A percentile compares a stretch with the other conserved stretches of the same genome.
Evolutionary conservation across 1,284 basidiomycete genomes (phyloP).

Genomic region (Cerioporus squamosus): DNA sequence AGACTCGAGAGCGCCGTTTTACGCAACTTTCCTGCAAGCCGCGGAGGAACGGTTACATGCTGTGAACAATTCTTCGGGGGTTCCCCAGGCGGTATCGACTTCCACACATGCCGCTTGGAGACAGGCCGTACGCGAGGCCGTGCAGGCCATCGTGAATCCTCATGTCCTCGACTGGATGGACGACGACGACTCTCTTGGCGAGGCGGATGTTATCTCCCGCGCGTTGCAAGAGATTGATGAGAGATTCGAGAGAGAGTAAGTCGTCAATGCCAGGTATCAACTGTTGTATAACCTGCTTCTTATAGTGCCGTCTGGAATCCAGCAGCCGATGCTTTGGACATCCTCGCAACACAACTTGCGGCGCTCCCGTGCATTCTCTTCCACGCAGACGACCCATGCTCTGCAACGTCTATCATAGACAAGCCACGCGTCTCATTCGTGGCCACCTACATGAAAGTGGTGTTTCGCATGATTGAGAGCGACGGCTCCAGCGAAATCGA

Average conservation of each 20-base stretch:
- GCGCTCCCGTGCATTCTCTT: constrained; percentile 49
- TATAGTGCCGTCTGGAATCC: constrained; percentile 40
- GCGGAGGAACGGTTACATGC: constrained; percentile 5
- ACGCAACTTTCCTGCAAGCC: constrained; percentile 13
- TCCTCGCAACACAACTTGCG: constrained; percentile 40
- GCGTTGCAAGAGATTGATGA: constrained; percentile 31
- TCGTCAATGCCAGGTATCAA: background rate
- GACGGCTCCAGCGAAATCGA: constrained; percentile 46
- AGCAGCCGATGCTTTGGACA: constrained; percentile 34
- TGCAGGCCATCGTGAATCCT: constrained; percentile 46
- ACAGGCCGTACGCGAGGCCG: constrained; percentile 28
- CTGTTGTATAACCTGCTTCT: no score
- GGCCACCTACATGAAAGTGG: constrained; percentile 41
- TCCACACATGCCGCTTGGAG: constrained; percentile 27
- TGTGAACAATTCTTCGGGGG: background rate
- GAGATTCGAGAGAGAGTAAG: constrained; percentile 38
- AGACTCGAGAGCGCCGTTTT: constrained; percentile 13
- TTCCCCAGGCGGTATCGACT: background rate
- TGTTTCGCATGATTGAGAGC: constrained; percentile 52
- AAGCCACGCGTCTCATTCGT: constrained; percentile 39
- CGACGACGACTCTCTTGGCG: constrained; percentile 42
- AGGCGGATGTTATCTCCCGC: constrained; percentile 31
- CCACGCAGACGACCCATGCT: constrained; percentile 42
- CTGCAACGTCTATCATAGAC: constrained; percentile 15
- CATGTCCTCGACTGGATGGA: constrained; percentile 51